Conservation (phyloP, 78 protist species). For the Dictyostelium firmibasis region DNA sequence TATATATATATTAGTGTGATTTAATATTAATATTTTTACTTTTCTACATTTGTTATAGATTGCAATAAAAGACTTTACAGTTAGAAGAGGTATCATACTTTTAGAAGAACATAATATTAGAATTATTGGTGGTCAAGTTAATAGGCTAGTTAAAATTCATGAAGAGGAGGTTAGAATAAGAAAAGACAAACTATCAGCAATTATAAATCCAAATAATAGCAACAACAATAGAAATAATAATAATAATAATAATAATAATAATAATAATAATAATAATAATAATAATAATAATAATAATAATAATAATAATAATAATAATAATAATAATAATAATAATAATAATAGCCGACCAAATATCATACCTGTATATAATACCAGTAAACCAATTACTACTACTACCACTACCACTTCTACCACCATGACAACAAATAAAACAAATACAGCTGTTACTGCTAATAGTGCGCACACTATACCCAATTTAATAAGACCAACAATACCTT, state of each 20-base stretch:
- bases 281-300: background rate
- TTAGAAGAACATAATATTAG: conserved; percentile 33
- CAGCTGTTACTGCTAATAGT: background rate
- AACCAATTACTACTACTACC: background rate
- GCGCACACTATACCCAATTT: background rate
- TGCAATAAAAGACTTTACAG: conserved; percentile 11
- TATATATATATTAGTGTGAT: background rate
- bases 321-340: conserved; percentile 25
- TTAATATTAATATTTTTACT: background rate
- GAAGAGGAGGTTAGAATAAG: background rate
- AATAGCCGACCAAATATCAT: background rate
- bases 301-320: background rate
- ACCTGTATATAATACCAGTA: background rate
- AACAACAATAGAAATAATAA: background rate
- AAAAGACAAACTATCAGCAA: background rate
- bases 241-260: conserved; percentile 31
- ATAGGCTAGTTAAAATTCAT: background rate
- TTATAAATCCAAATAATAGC: background rate
- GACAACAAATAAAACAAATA: background rate
- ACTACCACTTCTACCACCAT: background rate
- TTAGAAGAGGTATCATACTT: conserved; percentile 47
- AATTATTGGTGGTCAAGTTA: conserved; percentile 34
- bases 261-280: conserved; percentile 3
- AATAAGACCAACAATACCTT: background rate
- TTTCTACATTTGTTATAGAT: background rate